Evolutionary conservation across 2,329 filamentous ascomycete genomes (phyloP), one percentile per base, ranked within the genome.

Genomic region (Trichoderma koningiopsis): DNA sequence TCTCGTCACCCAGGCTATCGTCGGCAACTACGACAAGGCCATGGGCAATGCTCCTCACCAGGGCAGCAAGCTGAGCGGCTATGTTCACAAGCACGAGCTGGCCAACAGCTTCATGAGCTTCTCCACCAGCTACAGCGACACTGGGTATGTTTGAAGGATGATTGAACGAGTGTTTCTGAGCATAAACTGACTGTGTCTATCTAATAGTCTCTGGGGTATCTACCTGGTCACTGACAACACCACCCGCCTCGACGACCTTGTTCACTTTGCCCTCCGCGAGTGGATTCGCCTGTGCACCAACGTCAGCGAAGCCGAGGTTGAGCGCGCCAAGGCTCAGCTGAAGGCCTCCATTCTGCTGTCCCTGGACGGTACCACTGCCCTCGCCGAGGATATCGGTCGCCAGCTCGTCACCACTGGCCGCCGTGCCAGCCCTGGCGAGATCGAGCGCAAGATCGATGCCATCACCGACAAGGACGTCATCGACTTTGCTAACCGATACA

Each of bases 81-180:
- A 96, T 78, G 91, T 99, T 75, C 92, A 96, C 87, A 91, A 97
- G 84, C 89, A 98, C 85, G 91, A 94, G 82, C 89, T 99, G 72
- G 96, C 96, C 83, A 99, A 97, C 87, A 97, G 94, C 89, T 99
- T 97, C 88, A 99, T 99, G 96, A 97, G 93, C 86, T 99, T 99
- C 86, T 97, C 94, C 74, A 99, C 96, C 75, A 97, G 93, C 87
- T 99, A 99, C 86, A 98, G 94, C 80, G 96, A 99, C 83, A 99
- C 96, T 81, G 96, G 94, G 94, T 97, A 89, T 83, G 90, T 81
- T 63, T 55, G 31, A 22, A 16, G 24, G 1, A 13, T 31, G 24
- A 29, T 13, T 24, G 29, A 66, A 55, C 4, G 13, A 40, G 16
- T 37, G 13, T 37, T n/a, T 55, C 52, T 29, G 16, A n/a, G 10